These are phyloP conservation scores for Xylaria grammica DNA, from an alignment of 495 filamentous ascomycete species.

Conservation along the genomic window DNA sequence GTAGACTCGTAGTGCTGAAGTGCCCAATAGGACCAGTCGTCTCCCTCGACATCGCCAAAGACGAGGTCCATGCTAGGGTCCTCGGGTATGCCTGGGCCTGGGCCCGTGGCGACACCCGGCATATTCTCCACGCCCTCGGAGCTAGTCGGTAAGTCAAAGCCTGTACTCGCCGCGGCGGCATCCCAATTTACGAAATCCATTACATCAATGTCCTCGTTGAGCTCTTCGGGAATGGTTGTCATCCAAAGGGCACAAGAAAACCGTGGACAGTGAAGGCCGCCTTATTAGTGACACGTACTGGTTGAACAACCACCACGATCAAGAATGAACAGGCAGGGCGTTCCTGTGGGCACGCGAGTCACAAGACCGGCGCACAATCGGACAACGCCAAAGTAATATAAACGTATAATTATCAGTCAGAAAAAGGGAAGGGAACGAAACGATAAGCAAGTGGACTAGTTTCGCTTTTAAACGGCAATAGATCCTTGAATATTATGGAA, in stretches of 20 bases:
- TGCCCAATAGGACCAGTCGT: constrained; percentile 58
- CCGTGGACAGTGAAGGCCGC: background rate
- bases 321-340: constrained; percentile 10
- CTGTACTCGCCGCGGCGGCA: constrained; percentile 32
- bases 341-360: background rate
- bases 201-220: constrained; percentile 26
- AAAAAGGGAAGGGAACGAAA: background rate
- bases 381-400: constrained; percentile 2
- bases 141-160: constrained; percentile 23
- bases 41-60: constrained; percentile 50
- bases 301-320: constrained; percentile 1
- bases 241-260: constrained; percentile 34
- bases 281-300: constrained; percentile 2
- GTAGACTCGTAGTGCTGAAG: constrained; percentile 49
- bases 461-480: constrained; percentile 1
- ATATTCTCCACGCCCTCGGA: constrained; percentile 31
- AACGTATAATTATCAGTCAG: background rate
- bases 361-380: constrained; percentile 4
- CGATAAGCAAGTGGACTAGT: background rate
- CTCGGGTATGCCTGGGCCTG: constrained; percentile 26
- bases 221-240: constrained; percentile 44
- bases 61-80: constrained; percentile 48
- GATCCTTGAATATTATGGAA: background rate
- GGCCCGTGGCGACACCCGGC: constrained; percentile 14
- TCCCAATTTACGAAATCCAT: constrained; percentile 57